Evolutionary conservation across 176 grass and related monocot species (phyloP).

Genomic region (Saccharum spontaneum): DNA sequence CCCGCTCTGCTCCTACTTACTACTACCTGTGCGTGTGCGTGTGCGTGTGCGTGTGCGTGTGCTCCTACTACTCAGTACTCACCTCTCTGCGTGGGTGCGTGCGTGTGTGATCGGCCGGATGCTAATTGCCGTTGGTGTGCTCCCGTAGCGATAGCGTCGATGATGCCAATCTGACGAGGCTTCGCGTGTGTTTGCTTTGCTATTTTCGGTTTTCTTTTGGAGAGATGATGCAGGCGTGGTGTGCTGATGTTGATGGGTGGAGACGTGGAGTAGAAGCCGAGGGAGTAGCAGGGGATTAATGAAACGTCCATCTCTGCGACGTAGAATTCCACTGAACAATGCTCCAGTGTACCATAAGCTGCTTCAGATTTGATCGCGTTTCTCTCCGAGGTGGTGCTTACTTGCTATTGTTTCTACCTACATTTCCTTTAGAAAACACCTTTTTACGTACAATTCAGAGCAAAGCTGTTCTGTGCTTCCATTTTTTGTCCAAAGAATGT

Average conservation of each 20-base stretch:
- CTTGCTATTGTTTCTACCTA: too few relatives aligned
- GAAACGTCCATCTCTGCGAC: slow-evolving; percentile 45
- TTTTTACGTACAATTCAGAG: neutral
- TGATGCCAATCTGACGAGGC: slow-evolving; percentile 28
- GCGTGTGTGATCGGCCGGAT: slow-evolving; percentile 27
- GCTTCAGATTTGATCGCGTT: neutral
- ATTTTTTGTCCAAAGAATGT: neutral
- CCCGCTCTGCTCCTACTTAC: neutral
- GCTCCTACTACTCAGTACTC: neutral
- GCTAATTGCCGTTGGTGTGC: slow-evolving; percentile 9
- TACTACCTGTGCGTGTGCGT: neutral
- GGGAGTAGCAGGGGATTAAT: slow-evolving; percentile 50
- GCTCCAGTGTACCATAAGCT: slow-evolving; percentile 5
- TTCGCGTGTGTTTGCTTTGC: slow-evolving; percentile 18
- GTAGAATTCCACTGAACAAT: slow-evolving; percentile 40
- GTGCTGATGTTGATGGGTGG: neutral
- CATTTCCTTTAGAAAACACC: too few relatives aligned
- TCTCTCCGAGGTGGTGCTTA: neutral
- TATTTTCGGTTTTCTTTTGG: neutral
- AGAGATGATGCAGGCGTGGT: slow-evolving; percentile 1
- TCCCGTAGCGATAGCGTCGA: slow-evolving; percentile 12
- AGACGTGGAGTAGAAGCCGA: slow-evolving; percentile 15
- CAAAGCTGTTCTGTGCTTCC: neutral
- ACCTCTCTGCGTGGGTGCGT: neutral
- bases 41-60: neutral